Base-by-base conservation (phyloP, 371 early-diverging fungal genomes). In the Thermomucor indicae-seudaticae region DNA sequence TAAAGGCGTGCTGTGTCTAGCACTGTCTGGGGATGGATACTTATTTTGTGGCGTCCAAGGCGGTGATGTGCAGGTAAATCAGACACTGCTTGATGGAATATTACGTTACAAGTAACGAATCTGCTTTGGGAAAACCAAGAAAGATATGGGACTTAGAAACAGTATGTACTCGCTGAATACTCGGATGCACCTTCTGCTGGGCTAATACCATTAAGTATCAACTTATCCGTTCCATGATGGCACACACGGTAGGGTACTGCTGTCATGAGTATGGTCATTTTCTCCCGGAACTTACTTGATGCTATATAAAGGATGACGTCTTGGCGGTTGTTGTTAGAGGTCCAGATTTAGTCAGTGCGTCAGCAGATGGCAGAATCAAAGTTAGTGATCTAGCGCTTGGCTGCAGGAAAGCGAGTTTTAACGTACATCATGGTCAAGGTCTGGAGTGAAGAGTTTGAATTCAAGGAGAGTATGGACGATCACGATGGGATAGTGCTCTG, bases 31-130 rank as follows among this genome's bases (percentile, higher is more conserved):
- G 43, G 89, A 89, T 44, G 89, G 82, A 1, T 75, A 87, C 32
- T 60, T 91, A 50, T 88, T 84, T 49, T 84, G 86, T 58, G 91
- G 90, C 43, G 72, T 82, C n/a, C 91, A 91, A 77, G 86, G 84
- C 49, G 91, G 91, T 38, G 76, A 72, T 47, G 78, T 91, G 30
- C 78, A 80, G 60, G 83, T 77, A 60, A 39, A 48, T 53, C 10
- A n/a, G 16, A 22, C 8, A n/a, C n/a, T n/a, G n/a, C n/a, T n/a
- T n/a, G n/a, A n/a, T n/a, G n/a, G n/a, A n/a, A n/a, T n/a, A n/a
- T n/a, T n/a, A n/a, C n/a, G n/a, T n/a, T n/a, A n/a, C n/a, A n/a
- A n/a, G n/a, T n/a, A n/a, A n/a, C n/a, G n/a, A n/a, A n/a, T n/a
- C n/a, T n/a, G n/a, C n/a, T n/a, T n/a, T n/a, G n/a, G n/a, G n/a